Percentiles rank a stretch among this genome's conserved stretches.
phyloP scores from a whole-genome alignment of 495 filamentous ascomycete species.

The Aspergillus ellipticus region DNA sequence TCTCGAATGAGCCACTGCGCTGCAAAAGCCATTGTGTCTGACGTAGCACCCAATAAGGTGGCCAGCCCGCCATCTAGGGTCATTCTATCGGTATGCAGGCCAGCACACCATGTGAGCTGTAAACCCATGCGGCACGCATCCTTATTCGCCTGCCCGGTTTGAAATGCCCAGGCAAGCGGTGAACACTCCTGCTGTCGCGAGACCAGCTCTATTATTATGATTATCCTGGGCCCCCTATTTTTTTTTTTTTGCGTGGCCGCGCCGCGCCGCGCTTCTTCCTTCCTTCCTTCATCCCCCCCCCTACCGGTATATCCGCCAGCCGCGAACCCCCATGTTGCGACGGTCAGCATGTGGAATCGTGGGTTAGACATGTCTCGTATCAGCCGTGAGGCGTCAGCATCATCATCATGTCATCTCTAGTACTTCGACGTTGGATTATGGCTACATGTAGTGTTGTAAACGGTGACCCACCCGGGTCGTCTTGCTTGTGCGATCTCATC shows the following conservation, averaged over 20 bases:
- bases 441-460: conserved; percentile 9
- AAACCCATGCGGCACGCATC: conserved; percentile 16
- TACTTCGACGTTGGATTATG: conserved; percentile 6
- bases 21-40: conserved; percentile 14
- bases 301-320: background rate
- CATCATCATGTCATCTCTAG: background rate
- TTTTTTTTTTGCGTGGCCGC: conserved; percentile 2
- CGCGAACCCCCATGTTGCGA: conserved; percentile 9
- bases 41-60: conserved; percentile 18
- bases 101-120: conserved; percentile 29
- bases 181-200: conserved; percentile 5
- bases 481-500: conserved; percentile 21
- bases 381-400: conserved; percentile 7
- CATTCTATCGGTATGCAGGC: conserved; percentile 18
- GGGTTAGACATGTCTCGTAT: conserved; percentile 21
- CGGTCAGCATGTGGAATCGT: conserved; percentile 15
- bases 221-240: background rate
- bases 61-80: conserved; percentile 6
- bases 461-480: conserved; percentile 8
- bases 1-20: background rate
- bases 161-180: conserved; percentile 18
- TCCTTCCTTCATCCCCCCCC: conserved; percentile 4
- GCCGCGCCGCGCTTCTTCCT: conserved; percentile 1
- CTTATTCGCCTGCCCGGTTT: conserved; percentile 13
- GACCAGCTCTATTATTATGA: background rate